Base-by-base conservation (phyloP, 1,284 basidiomycete genomes). In the Boletus holoroseus region DNA sequence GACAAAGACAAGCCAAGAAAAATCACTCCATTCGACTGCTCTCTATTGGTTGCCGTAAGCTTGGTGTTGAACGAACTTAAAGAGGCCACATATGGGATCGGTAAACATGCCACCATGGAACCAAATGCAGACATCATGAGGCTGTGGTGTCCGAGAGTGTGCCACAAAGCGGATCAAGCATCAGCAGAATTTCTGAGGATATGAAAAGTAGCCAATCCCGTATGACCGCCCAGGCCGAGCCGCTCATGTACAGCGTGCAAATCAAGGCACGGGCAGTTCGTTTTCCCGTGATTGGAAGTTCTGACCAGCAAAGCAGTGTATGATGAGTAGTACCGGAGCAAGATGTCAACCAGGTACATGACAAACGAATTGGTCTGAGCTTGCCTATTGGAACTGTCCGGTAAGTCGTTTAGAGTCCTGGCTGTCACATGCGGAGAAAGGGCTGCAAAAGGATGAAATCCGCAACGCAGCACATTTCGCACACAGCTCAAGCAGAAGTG, bases 131-230 rank as follows among this genome's bases (percentile, higher is more conserved):
- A 41, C 15, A 34, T 34, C 20, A 9, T 20, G 45, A 51, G 55
- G 62, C 62, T 67, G 64, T 67, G 61, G 24, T 55, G 39, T 60
- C 62, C 64, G 7, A 60, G 64, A 58, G 64, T 11, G 64, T 63
- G 62, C 64, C 62, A 67, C 62, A 54, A 63, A 63, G 62, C 50
- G 52, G 47, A 43, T 43, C 56, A 63, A 46, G 62, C 64, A 41
- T 48, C 24, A 51, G 56, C 54, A 55, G 47, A 44, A 47, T 46
- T 26, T 16, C 62, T 41, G 61, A 65, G 56, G 39, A 48, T 46
- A 44, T 53, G 49, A 51, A 51, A 66, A 57, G 28, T 32, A 51
- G 31, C 30, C 32, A 39, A 27, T 43, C 30, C 36, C 12, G 16
- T 8, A 36, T 11, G n/a, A 34, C 20, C 34, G 20, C 41, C n/a